Percentiles rank a stretch among this genome's conserved stretches.
Evolutionary conservation across 1,284 basidiomycete genomes (phyloP).

Genomic region (Mycena citricolor): DNA sequence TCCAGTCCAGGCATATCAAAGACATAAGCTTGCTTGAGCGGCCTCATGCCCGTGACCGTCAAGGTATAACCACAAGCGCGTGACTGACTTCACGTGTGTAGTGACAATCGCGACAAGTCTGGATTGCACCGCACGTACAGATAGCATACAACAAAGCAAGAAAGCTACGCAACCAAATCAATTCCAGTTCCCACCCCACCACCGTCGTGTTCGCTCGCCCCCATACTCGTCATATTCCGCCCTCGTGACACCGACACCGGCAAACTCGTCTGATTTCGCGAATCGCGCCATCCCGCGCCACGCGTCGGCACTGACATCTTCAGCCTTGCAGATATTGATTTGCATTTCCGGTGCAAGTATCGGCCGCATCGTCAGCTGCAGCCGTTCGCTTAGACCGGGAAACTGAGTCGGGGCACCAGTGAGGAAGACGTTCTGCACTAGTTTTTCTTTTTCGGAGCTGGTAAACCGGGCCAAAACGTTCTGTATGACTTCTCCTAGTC

Average conservation of each 20-base stretch:
- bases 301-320: conserved; percentile 74
- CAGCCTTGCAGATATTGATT: conserved; percentile 61
- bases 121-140: conserved; percentile 1
- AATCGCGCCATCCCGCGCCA: conserved; percentile 94
- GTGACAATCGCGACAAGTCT: neutral
- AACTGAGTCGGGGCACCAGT: conserved; percentile 83
- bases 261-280: conserved; percentile 62
- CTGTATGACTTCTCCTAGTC: conserved; percentile 87
- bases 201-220: conserved; percentile 72
- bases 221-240: conserved; percentile 93
- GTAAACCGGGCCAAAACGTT: conserved; percentile 84
- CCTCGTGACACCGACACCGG: conserved; percentile 59
- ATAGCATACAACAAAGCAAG: conserved; percentile 2
- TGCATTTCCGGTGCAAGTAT: conserved; percentile 79
- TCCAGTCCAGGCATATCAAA: no score
- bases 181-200: conserved; percentile 89
- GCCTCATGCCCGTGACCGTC: no score
- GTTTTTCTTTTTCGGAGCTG: conserved; percentile 58
- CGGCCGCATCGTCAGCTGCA: conserved; percentile 73
- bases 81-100: no score
- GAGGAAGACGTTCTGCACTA: conserved; percentile 88
- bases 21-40: no score
- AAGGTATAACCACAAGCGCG: no score
- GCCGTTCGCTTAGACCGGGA: conserved; percentile 67
- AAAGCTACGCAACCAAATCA: conserved; percentile 17